phyloP scores from a whole-genome alignment of 495 filamentous ascomycete species.

The Xylaria castorea region DNA sequence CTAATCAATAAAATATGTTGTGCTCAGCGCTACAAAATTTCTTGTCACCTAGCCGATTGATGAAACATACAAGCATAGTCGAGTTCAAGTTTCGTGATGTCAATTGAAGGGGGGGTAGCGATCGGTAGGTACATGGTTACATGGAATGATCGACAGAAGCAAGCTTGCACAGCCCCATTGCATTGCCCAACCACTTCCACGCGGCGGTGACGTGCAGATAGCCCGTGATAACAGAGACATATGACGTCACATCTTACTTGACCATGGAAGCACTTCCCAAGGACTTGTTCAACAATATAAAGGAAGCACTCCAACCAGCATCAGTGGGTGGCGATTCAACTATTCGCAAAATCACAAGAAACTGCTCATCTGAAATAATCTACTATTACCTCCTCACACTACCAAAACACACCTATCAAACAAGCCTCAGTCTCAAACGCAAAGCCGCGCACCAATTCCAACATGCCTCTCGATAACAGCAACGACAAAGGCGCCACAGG shows the following conservation, averaged over 20 bases:
- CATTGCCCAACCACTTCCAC: slow-evolving; percentile 3
- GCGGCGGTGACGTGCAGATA: slow-evolving; percentile 25
- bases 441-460: neutral
- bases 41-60: too few relatives aligned
- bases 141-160: slow-evolving; percentile 4
- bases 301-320: neutral
- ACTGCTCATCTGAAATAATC: neutral
- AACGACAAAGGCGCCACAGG: slow-evolving; percentile 67
- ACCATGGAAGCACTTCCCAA: neutral
- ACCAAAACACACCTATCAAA: neutral
- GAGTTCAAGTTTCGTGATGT: neutral
- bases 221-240: neutral
- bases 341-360: neutral
- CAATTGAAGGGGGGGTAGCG: neutral
- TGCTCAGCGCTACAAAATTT: too few relatives aligned
- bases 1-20: too few relatives aligned
- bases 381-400: neutral
- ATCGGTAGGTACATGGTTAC: neutral
- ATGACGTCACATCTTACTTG: slow-evolving; percentile 17
- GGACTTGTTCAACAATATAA: slow-evolving; percentile 7
- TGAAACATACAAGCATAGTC: neutral
- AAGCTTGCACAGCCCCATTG: neutral
- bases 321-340: neutral
- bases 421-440: neutral
- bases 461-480: slow-evolving; percentile 43